Evolutionary conservation across 2,329 filamentous ascomycete species (phyloP).

Genomic region (Bisporella sp.): DNA sequence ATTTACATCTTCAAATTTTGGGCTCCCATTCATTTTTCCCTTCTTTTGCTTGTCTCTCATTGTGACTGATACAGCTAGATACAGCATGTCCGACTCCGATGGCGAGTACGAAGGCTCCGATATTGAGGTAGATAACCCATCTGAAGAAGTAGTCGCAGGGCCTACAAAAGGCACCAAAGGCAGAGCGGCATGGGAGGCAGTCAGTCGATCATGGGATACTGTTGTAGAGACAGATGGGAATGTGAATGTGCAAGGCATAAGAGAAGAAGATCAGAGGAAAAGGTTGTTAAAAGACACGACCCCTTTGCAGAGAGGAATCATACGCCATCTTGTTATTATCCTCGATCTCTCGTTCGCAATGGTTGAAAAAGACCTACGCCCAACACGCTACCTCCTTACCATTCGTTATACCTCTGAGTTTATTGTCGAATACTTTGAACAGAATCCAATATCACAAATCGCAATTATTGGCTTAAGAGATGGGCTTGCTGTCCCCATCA

Average conservation of each 20-base stretch:
- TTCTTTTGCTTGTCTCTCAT: not conserved
- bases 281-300: slow-evolving; percentile 85
- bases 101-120: slow-evolving; percentile 63
- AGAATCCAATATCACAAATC: slow-evolving; percentile 95
- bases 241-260: slow-evolving; percentile 65
- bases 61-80: not conserved
- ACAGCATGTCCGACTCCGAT: slow-evolving; percentile 63
- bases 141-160: slow-evolving; percentile 17
- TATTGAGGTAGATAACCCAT: slow-evolving; percentile 46
- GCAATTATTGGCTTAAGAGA: slow-evolving; percentile 91
- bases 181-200: slow-evolving; percentile 58
- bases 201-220: slow-evolving; percentile 63
- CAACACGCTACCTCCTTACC: slow-evolving; percentile 76
- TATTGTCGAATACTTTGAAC: slow-evolving; percentile 91
- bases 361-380: slow-evolving; percentile 89
- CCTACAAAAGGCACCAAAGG: slow-evolving; percentile 26
- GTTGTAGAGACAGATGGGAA: slow-evolving; percentile 78
- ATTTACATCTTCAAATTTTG: not conserved
- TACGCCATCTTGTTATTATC: slow-evolving; percentile 88
- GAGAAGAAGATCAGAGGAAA: slow-evolving; percentile 78
- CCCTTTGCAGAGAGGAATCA: slow-evolving; percentile 91
- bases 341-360: slow-evolving; percentile 91
- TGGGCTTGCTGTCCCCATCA: slow-evolving; percentile 77
- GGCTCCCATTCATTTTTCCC: not conserved
- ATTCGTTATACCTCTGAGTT: slow-evolving; percentile 82